A percentile compares a stretch with the other conserved stretches of the same genome.
phyloP scores from a whole-genome alignment of 1,284 basidiomycete genomes.

The Leccinum pseudoinsigne region DNA sequence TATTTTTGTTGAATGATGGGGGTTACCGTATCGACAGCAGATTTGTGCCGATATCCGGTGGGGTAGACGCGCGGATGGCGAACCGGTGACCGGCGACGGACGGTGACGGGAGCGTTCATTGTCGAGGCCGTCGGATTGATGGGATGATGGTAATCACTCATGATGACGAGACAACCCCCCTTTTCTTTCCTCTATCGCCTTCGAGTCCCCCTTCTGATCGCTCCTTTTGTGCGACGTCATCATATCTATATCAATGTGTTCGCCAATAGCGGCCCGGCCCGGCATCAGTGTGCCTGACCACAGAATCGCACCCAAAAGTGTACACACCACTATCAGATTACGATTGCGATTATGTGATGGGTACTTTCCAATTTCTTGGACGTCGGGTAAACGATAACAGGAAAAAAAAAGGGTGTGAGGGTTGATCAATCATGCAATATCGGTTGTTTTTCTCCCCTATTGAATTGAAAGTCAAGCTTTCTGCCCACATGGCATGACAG shows the following conservation, averaged over 20 bases:
- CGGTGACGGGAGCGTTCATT: neutral
- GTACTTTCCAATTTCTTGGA: slow-evolving; percentile 4
- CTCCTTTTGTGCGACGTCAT: neutral
- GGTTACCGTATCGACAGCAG: neutral
- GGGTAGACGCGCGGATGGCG: no score
- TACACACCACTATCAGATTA: slow-evolving; percentile 7
- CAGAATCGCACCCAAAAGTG: slow-evolving; percentile 1
- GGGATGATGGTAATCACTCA: neutral
- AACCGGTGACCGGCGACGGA: neutral
- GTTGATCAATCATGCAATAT: neutral
- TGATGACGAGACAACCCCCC: neutral
- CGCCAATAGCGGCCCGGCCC: neutral
- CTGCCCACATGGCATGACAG: neutral
- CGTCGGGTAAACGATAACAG: neutral
- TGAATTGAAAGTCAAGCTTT: neutral
- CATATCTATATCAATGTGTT: neutral
- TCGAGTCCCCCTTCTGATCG: neutral
- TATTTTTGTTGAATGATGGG: neutral
- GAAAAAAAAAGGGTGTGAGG: neutral
- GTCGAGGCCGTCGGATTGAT: neutral
- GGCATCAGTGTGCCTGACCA: slow-evolving; percentile 24
- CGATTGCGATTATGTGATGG: neutral
- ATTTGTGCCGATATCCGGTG: neutral
- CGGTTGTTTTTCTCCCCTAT: neutral
- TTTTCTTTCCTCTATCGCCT: neutral